A percentile compares a stretch with the other conserved stretches of the same genome.
Conservation (phyloP, 495 filamentous ascomycete genomes). For the Parathielavia appendiculata region DNA sequence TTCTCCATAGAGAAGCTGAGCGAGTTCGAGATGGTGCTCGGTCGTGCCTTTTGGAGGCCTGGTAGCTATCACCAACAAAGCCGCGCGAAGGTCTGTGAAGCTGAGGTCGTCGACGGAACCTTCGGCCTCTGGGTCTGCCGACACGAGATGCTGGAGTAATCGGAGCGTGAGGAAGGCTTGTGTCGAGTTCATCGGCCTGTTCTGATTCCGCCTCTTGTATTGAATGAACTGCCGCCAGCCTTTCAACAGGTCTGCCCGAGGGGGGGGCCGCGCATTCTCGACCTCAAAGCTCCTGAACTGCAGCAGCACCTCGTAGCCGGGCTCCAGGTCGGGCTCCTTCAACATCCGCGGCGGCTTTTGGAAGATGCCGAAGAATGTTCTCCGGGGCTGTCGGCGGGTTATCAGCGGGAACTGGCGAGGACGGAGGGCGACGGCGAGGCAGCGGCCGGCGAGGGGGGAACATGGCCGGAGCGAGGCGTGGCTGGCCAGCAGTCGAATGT, state of each 20-base stretch:
- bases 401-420: constrained; percentile 28
- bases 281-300: constrained; percentile 43
- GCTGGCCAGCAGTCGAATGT: constrained; percentile 63
- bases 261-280: constrained; percentile 52
- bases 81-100: constrained; percentile 47
- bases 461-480: constrained; percentile 47
- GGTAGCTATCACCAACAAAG: constrained; percentile 32
- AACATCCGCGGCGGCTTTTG: constrained; percentile 48
- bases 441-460: constrained; percentile 21
- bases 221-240: constrained; percentile 63
- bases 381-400: constrained; percentile 32
- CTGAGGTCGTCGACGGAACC: constrained; percentile 42
- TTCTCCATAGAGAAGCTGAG: constrained; percentile 53
- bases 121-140: constrained; percentile 33
- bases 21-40: constrained; percentile 47
- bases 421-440: constrained; percentile 15
- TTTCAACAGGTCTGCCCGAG: constrained; percentile 51
- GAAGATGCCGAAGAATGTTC: constrained; percentile 56
- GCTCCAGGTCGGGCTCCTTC: constrained; percentile 53
- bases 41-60: constrained; percentile 36
- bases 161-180: constrained; percentile 55
- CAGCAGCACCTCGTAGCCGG: constrained; percentile 55
- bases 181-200: constrained; percentile 54
- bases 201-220: constrained; percentile 42
- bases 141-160: constrained; percentile 57